A percentile compares a stretch with the other conserved stretches of the same genome.
Evolutionary conservation across 805 yeast species (phyloP).

Genomic region (Brettanomyces bruxellensis): DNA sequence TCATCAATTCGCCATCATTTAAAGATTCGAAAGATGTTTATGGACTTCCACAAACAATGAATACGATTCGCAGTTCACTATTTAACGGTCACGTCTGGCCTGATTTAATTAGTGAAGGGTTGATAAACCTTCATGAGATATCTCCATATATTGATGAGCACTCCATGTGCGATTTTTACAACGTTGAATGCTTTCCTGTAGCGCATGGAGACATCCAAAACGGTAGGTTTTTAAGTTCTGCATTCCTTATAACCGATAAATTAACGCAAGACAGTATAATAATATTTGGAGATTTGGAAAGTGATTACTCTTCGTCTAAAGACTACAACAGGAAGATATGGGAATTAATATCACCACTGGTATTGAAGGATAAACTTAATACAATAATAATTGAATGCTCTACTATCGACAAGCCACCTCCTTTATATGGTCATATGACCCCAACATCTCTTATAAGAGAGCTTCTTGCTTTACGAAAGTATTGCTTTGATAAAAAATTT

Average conservation of each 20-base stretch:
- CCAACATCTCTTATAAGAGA: constrained; percentile 58
- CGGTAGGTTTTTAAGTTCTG: constrained; percentile 38
- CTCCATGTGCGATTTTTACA: constrained; percentile 26
- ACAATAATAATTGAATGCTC: constrained; percentile 78
- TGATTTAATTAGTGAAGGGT: constrained; percentile 33
- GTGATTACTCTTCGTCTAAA: constrained; percentile 41
- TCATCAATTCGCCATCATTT: constrained; percentile 61
- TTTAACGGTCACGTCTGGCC: constrained; percentile 86
- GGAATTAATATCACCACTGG: constrained; percentile 41
- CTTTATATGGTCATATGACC: constrained; percentile 73
- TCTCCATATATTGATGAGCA: background rate
- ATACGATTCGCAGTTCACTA: constrained; percentile 41
- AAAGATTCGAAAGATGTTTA: constrained; percentile 31
- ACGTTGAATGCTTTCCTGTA: constrained; percentile 31
- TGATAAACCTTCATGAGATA: constrained; percentile 17
- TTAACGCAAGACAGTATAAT: constrained; percentile 32
- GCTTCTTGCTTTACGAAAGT: constrained; percentile 26
- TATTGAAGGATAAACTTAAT: constrained; percentile 32
- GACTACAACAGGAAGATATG: constrained; percentile 40
- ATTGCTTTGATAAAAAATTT: constrained; percentile 11
- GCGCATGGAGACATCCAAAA: constrained; percentile 25
- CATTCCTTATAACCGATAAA: constrained; percentile 41
- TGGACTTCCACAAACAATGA: constrained; percentile 46
- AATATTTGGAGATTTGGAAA: constrained; percentile 80
- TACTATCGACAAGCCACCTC: constrained; percentile 35